Conservation (phyloP, 2,329 filamentous ascomycete species). For the Nothophoma quercina region DNA sequence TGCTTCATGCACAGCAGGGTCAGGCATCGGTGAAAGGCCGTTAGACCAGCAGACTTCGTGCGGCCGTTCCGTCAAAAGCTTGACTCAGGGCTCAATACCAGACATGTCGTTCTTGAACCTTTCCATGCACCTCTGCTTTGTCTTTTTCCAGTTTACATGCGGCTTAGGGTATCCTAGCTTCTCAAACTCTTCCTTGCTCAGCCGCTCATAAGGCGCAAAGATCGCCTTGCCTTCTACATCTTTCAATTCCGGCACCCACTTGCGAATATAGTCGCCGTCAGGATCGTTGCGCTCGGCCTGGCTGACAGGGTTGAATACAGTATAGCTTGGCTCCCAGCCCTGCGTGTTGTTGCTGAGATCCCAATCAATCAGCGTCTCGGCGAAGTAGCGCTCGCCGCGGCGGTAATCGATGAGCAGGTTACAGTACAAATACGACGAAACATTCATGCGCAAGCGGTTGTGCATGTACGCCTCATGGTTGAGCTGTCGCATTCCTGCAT, state of each 20-base stretch:
- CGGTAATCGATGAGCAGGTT: constrained; percentile 61
- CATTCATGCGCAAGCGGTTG: constrained; percentile 61
- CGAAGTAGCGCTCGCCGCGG: constrained; percentile 60
- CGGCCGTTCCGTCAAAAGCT: too few relatives aligned
- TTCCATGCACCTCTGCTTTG: constrained; percentile 52
- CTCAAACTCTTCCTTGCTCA: constrained; percentile 58
- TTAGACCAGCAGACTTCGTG: too few relatives aligned
- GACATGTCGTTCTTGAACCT: constrained; percentile 55
- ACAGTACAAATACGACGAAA: constrained; percentile 56
- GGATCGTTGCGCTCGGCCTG: constrained; percentile 51
- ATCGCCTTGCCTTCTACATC: constrained; percentile 57
- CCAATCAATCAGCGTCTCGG: constrained; percentile 58
- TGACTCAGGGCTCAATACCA: constrained; percentile 35
- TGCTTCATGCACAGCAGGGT: too few relatives aligned
- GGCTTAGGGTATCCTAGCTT: constrained; percentile 57
- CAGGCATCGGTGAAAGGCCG: too few relatives aligned
- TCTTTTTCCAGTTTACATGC: constrained; percentile 56
- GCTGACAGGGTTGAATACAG: constrained; percentile 55
- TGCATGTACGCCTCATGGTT: constrained; percentile 61
- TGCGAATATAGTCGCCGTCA: constrained; percentile 49
- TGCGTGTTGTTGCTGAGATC: constrained; percentile 61
- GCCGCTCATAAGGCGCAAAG: constrained; percentile 56
- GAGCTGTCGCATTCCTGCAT: constrained; percentile 61
- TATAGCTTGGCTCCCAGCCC: constrained; percentile 61
- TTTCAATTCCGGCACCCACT: constrained; percentile 50